Conservation (phyloP, 768 basidiomycete species). For the Rhodotorula sphaerocarpa region DNA sequence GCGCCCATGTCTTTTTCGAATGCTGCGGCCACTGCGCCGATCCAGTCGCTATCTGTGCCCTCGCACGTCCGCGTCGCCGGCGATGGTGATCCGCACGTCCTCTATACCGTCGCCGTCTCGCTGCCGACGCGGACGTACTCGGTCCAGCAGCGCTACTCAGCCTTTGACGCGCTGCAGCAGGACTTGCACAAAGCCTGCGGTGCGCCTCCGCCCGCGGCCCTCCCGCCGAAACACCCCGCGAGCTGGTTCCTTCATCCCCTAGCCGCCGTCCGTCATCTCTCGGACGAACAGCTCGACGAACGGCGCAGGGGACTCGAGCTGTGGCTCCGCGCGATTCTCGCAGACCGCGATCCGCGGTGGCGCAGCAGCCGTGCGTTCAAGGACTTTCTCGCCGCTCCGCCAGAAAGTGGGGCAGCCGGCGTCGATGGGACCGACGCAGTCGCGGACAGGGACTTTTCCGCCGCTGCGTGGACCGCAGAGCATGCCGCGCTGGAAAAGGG, state of each 20-base stretch:
- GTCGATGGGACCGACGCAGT: no score
- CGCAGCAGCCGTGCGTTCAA: conserved; percentile 67
- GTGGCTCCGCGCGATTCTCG: conserved; percentile 78
- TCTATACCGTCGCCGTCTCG: conserved; percentile 73
- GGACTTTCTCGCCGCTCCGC: conserved; percentile 77
- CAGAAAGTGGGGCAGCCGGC: conserved; percentile 46
- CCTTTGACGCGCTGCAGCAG: conserved; percentile 78
- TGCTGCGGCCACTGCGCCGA: neutral
- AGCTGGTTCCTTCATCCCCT: conserved; percentile 49
- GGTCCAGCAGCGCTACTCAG: conserved; percentile 88
- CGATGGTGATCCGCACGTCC: conserved; percentile 54
- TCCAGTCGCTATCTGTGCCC: conserved; percentile 26
- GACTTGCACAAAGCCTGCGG: conserved; percentile 73
- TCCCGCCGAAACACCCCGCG: conserved; percentile 78
- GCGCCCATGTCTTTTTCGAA: conserved; percentile 4
- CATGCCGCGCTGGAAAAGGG: conserved; percentile 67
- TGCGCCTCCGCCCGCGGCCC: conserved; percentile 63
- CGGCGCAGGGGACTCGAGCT: conserved; percentile 65
- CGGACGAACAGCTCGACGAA: conserved; percentile 61
- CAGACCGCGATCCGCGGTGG: conserved; percentile 73
- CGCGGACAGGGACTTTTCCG: conserved; percentile 50
- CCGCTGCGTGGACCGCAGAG: conserved; percentile 81
- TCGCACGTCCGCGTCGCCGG: neutral
- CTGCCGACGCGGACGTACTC: conserved; percentile 87
- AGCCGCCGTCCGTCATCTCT: conserved; percentile 50